A percentile compares a stretch with the other conserved stretches of the same genome.
Conservation (phyloP, 2,329 filamentous ascomycete species). For the Nemania diffusa region DNA sequence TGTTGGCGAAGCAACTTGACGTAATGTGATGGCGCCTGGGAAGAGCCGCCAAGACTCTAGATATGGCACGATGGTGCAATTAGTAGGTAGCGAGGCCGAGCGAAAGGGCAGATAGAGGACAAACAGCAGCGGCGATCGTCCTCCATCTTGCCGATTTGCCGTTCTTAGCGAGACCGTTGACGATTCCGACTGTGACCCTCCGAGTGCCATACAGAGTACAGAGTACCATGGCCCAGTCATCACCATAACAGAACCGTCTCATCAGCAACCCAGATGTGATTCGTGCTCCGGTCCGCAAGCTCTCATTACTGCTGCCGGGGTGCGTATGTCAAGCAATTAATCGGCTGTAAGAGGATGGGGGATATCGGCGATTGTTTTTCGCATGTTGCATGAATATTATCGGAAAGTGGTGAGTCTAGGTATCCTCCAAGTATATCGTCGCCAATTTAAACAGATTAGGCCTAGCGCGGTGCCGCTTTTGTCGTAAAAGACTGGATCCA, state of each 20-base stretch:
- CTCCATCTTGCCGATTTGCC: conserved; percentile 31
- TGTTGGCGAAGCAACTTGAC: conserved; percentile 29
- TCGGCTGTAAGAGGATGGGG: not conserved
- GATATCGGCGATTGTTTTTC: conserved; percentile 17
- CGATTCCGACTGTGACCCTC: conserved; percentile 24
- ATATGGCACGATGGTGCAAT: not conserved
- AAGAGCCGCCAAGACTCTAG: conserved; percentile 42
- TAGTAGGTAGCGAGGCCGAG: not conserved
- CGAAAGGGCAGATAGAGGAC: not conserved
- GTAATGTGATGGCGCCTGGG: conserved; percentile 38
- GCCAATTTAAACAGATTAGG: conserved; percentile 15
- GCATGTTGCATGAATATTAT: not conserved
- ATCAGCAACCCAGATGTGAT: conserved; percentile 7
- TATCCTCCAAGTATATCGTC: conserved; percentile 12
- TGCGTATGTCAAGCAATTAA: conserved; percentile 5
- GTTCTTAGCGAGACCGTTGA: conserved; percentile 26
- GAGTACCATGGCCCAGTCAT: not conserved
- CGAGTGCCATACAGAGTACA: not conserved
- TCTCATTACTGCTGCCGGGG: not conserved
- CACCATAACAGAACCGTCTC: not conserved
- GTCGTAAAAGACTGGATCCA: not conserved
- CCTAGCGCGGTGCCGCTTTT: conserved; percentile 17
- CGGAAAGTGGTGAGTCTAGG: not conserved
- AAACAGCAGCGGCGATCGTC: not conserved
- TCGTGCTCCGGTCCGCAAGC: not conserved